Evolutionary conservation across 441 rosid genomes (phyloP).

Genomic region (Iberis amara): DNA sequence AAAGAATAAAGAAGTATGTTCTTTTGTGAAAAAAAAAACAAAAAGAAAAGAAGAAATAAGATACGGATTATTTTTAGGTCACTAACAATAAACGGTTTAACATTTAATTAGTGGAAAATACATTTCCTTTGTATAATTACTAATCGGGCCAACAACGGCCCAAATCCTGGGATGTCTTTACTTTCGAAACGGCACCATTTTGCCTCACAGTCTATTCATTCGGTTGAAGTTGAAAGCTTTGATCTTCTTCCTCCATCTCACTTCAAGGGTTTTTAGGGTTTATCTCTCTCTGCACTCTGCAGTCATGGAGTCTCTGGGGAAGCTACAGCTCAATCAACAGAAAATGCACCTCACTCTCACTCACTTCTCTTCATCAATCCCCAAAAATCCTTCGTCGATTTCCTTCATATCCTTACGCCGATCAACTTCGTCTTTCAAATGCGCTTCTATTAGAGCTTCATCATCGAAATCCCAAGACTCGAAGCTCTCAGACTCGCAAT

Average conservation of each 20-base stretch:
- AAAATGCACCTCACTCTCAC: constrained; percentile 38
- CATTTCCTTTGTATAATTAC: too few species aligned
- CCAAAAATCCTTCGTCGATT: constrained; percentile 27
- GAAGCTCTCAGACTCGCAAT: constrained; percentile 1
- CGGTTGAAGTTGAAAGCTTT: too few species aligned
- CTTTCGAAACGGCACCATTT: too few species aligned
- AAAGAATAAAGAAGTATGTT: too few species aligned
- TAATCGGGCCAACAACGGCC: too few species aligned
- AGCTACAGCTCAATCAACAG: constrained; percentile 26
- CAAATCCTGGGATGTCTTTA: too few species aligned
- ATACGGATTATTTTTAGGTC: too few species aligned
- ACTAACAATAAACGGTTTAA: too few species aligned
- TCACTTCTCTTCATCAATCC: constrained; percentile 34
- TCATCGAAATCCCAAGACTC: constrained; percentile 22
- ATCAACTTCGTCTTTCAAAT: constrained; percentile 25
- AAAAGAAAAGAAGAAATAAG: too few species aligned
- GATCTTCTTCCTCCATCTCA: constrained; percentile 8
- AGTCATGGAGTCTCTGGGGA: constrained; percentile 46
- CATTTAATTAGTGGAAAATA: too few species aligned
- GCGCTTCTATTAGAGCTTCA: constrained; percentile 32
- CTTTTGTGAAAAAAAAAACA: too few species aligned
- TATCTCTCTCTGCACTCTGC: constrained; percentile 7
- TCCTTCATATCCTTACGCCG: constrained; percentile 22
- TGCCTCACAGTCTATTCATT: too few species aligned
- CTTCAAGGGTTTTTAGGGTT: constrained; percentile 24